phyloP scores from a whole-genome alignment of 2,329 filamentous ascomycete genomes.

The Epicoccum nigrum region DNA sequence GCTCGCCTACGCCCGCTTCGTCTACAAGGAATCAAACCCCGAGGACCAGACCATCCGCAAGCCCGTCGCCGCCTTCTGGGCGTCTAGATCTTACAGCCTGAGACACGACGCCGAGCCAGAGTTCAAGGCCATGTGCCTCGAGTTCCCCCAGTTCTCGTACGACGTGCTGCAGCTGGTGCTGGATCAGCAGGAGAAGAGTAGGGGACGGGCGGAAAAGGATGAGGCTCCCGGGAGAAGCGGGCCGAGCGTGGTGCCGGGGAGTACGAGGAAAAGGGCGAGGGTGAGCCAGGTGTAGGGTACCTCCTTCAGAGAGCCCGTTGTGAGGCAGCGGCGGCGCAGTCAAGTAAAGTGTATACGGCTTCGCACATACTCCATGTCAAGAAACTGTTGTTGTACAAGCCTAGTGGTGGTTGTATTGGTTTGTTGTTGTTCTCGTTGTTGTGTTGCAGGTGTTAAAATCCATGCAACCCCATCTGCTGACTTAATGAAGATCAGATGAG shows the following conservation, averaged over 20 bases:
- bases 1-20: slow-evolving; percentile 88
- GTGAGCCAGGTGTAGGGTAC: slow-evolving; percentile 38
- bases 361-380: too few relatives aligned
- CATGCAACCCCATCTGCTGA: slow-evolving; percentile 19
- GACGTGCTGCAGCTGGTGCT: slow-evolving; percentile 77
- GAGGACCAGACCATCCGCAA: slow-evolving; percentile 77
- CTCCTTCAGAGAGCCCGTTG: too few relatives aligned
- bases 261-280: slow-evolving; percentile 40
- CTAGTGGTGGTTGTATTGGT: too few relatives aligned
- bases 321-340: too few relatives aligned
- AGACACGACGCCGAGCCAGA: slow-evolving; percentile 85
- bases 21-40: slow-evolving; percentile 75
- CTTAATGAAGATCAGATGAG: slow-evolving; percentile 22
- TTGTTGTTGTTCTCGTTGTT: too few relatives aligned
- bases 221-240: slow-evolving; percentile 35
- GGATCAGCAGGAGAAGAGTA: slow-evolving; percentile 56
- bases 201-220: slow-evolving; percentile 22
- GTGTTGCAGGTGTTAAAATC: slow-evolving; percentile 20
- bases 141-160: slow-evolving; percentile 90
- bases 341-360: too few relatives aligned
- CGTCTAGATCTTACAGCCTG: slow-evolving; percentile 76
- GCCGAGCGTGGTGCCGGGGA: slow-evolving; percentile 46
- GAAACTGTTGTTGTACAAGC: too few relatives aligned
- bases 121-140: slow-evolving; percentile 83
- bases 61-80: slow-evolving; percentile 91